Evolutionary conservation across 805 yeast genomes (phyloP), one percentile per base, ranked within the genome.

Genomic region (Isabelozyma gotoi): DNA sequence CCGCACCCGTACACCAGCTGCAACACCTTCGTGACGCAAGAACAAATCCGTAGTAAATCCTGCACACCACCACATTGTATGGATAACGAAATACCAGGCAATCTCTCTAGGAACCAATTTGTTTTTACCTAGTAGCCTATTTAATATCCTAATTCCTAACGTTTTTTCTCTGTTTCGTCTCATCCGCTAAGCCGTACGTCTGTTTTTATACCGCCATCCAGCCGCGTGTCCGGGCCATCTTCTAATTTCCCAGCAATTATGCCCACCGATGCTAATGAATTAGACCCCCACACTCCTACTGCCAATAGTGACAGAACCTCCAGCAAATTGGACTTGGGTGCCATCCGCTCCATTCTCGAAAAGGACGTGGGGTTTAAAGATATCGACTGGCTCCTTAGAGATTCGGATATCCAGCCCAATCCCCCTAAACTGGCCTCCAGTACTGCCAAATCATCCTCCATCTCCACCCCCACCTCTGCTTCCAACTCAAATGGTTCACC

Each of bases 301-400:
- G 19, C 19, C 8, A 7, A n/a, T 17, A 19, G 19, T 6, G 19
- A 34, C 19, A 7, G 21, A 12, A 32, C 7, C 7, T 14, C 35
- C 35, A 32, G n/a, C 3, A 8, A 27, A n/a, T 46, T 55, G 33
- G 56, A 58, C 45, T 45, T 60, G 33, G 55, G 51, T 2, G 52
- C 52, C 18, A 50, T 62, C 27, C 46, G 57, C 31, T 55, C 50
- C 24, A 48, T 62, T 7, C 48, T 60, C 15, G 64, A 60, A 31
- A 50, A 56, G 21, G 56, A 56, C 32, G 50, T 49, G 7, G 40
- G 41, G 10, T 42, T 53, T 15, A 50, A 53, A 36, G 81, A 77
- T 45, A 72, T 78, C 17, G 78, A 76, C 51, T 78, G 82, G 82
- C 68, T 78, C 44, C 60, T 78, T 16, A 60, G 81, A 45, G 75